A percentile compares a stretch with the other conserved stretches of the same genome.
These are phyloP conservation scores for Amoeboaphelidium protococcarum DNA, from an alignment of 371 early-diverging fungal species.

Conservation along the genomic window DNA sequence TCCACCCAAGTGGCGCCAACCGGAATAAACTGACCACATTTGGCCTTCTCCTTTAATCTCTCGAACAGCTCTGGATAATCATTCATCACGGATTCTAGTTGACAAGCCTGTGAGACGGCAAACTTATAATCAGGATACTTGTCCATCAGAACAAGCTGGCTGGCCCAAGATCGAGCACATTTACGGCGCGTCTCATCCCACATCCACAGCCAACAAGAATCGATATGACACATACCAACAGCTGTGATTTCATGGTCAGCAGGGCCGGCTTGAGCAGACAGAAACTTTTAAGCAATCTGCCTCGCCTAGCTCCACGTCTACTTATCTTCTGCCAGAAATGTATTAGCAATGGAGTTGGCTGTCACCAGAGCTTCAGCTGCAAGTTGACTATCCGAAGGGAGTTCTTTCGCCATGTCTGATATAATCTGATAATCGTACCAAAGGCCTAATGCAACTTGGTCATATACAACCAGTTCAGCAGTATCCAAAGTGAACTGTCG, in stretches of 20 bases:
- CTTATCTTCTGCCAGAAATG: slow-evolving; percentile 24
- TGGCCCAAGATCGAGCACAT: slow-evolving; percentile 66
- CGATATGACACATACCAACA: slow-evolving; percentile 12
- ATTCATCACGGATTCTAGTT: slow-evolving; percentile 68
- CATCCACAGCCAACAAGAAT: slow-evolving; percentile 50
- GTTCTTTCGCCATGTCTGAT: slow-evolving; percentile 38
- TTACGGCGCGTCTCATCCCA: slow-evolving; percentile 89
- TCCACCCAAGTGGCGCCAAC: slow-evolving; percentile 91
- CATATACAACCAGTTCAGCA: slow-evolving; percentile 41
- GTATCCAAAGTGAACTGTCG: slow-evolving; percentile 15
- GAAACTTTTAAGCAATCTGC: slow-evolving; percentile 27
- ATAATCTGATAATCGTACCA: slow-evolving; percentile 43
- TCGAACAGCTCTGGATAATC: slow-evolving; percentile 57
- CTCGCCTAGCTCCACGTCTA: slow-evolving; percentile 9
- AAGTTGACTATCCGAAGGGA: slow-evolving; percentile 32
- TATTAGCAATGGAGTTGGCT: slow-evolving; percentile 52
- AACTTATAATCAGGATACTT: slow-evolving; percentile 63
- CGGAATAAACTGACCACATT: slow-evolving; percentile 60
- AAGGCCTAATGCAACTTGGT: slow-evolving; percentile 31
- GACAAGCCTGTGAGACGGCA: slow-evolving; percentile 79
- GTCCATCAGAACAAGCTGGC: slow-evolving; percentile 45
- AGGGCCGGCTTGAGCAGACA: slow-evolving; percentile 11
- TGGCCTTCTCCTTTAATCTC: slow-evolving; percentile 33
- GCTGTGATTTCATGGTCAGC: slow-evolving; percentile 11
- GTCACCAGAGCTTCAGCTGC: slow-evolving; percentile 47